Evolutionary conservation across 2,329 filamentous ascomycete species (phyloP), one percentile per base, ranked within the genome.

Genomic region (Colletotrichum musicola): DNA sequence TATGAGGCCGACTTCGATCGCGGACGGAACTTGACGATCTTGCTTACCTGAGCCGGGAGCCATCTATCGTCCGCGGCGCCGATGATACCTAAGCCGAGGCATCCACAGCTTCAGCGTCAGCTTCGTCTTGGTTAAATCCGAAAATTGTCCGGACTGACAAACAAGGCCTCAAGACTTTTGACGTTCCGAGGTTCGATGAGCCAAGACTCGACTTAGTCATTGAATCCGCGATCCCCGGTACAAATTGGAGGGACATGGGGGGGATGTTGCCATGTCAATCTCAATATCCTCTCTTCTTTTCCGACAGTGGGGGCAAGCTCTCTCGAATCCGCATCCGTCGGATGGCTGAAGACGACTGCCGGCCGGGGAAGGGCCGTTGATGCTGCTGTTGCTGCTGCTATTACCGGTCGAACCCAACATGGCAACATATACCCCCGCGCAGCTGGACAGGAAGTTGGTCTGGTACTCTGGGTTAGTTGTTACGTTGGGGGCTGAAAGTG

Each of bases 401-500:
- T 12, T 64, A 54, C 61, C 54, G 47, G 54, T 47, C 54, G 50
- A 40, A 30, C 4, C 7, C 7, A 9, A 27, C n/a, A 30, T 40
- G 62, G 30, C 10, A 60, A 18, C 22, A n/a, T 51, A 44, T 42
- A 30, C 47, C 38, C 40, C 16, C 59, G 49, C 50, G 16, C 9
- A 61, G 12, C 47, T 10, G 30, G 30, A 2, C 30, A 35, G 30
- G 30, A 35, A 12, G 6, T 35, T 5, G 30, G 30, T 35, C 30
- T 35, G 20, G 20, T 22, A 22, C 20, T 22, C 20, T 22, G 49
- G 62, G 66, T 56, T 60, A 42, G 27, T 65, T 59, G 61, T 35
- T 35, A 7, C 7, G 30, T 65, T 64, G 61, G 49, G 55, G 65
- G 55, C 55, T 46, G 35, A 65, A 35, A 61, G 55, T 68, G 66